Conservation (phyloP, 2,329 filamentous ascomycete species). For the Corinectria fuckeliana region DNA sequence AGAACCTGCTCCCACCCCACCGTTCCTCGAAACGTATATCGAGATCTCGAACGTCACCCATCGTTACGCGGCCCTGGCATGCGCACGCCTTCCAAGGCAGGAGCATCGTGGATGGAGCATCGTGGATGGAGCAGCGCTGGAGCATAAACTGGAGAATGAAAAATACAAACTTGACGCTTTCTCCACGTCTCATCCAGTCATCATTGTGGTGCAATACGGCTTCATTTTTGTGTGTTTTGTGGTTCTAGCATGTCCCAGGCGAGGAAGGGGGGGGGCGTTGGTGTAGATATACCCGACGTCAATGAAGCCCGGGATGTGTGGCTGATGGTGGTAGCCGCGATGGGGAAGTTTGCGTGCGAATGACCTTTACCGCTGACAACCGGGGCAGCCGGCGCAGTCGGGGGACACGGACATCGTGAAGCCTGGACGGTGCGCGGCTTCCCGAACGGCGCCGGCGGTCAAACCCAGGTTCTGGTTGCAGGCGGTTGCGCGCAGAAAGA, state of each 20-base stretch:
- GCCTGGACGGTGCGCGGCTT: slow-evolving; percentile 5
- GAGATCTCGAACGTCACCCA: slow-evolving; percentile 30
- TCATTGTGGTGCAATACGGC: not conserved
- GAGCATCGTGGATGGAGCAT: not conserved
- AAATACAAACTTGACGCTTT: slow-evolving; percentile 33
- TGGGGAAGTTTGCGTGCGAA: slow-evolving; percentile 6
- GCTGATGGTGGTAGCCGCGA: slow-evolving; percentile 12
- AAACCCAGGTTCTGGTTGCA: slow-evolving; percentile 4
- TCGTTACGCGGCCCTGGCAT: slow-evolving; percentile 2
- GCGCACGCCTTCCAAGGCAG: not conserved
- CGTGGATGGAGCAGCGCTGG: slow-evolving; percentile 4
- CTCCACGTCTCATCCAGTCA: slow-evolving; percentile 26
- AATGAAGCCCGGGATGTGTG: slow-evolving; percentile 9
- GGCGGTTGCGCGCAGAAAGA: slow-evolving; percentile 7
- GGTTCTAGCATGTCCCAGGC: too few species aligned
- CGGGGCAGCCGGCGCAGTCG: not conserved
- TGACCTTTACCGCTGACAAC: not conserved
- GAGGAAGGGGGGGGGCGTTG: not conserved
- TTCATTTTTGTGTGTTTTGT: not conserved
- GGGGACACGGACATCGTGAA: slow-evolving; percentile 16
- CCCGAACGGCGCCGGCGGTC: slow-evolving; percentile 19
- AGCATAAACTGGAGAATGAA: slow-evolving; percentile 27
- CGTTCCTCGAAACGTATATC: slow-evolving; percentile 19
- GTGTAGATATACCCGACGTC: slow-evolving; percentile 5
- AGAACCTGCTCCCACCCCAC: slow-evolving; percentile 23